Percentiles rank a stretch among this genome's conserved stretches.
Conservation (phyloP, 2,329 filamentous ascomycete genomes). For the Trichoderma asperellum region DNA sequence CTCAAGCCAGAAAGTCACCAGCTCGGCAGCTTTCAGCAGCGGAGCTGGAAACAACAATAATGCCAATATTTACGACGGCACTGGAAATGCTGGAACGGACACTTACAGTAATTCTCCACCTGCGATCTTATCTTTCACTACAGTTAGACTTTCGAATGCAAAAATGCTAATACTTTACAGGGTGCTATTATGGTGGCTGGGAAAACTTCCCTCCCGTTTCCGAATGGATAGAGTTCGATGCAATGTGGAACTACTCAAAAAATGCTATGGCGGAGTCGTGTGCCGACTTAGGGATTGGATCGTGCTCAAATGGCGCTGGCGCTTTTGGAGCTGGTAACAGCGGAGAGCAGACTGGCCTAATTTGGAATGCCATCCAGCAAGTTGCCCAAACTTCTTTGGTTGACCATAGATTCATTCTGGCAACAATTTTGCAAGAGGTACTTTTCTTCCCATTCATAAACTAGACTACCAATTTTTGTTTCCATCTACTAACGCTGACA, state of each 20-base stretch:
- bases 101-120: constrained; percentile 4
- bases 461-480: neutral
- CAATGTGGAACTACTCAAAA: constrained; percentile 23
- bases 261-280: constrained; percentile 12
- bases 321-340: constrained; percentile 14
- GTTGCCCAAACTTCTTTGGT: constrained; percentile 17
- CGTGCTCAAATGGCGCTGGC: constrained; percentile 5
- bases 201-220: constrained; percentile 3
- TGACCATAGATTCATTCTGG: constrained; percentile 19
- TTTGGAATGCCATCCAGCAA: constrained; percentile 21
- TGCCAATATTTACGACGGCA: constrained; percentile 11
- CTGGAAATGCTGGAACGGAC: constrained; percentile 9
- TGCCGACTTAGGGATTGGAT: constrained; percentile 14
- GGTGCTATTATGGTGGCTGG: constrained; percentile 16
- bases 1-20: constrained; percentile 11
- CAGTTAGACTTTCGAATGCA: neutral
- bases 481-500: neutral
- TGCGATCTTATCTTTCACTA: accelerated
- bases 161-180: neutral
- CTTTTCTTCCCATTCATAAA: neutral
- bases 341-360: constrained; percentile 11
- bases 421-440: constrained; percentile 22
- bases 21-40: constrained; percentile 9
- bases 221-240: constrained; percentile 17
- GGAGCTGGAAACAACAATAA: constrained; percentile 20